Evolutionary conservation across 345 rosid genomes (phyloP), one percentile per base, ranked within the genome.

Genomic region (Eucalyptus cloeziana): DNA sequence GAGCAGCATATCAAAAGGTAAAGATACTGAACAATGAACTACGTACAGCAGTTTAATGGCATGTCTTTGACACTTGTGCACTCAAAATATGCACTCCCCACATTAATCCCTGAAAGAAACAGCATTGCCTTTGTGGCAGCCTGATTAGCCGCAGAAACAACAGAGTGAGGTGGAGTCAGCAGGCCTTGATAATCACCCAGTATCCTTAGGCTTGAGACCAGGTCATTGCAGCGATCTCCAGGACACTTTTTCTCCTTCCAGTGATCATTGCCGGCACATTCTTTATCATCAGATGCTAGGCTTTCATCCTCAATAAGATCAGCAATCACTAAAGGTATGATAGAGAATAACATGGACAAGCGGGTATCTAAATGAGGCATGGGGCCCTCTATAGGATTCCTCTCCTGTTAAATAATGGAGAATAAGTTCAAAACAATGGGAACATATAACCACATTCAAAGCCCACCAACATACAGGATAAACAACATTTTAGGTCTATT

Each of bases 381-480:
- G 76, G 99, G 99, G 64, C 97, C 99, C 92, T 98, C 99, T 90
- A 94, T 94, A 85, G 99, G 96, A 92, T 98, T 97, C 91, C 97
- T 95, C 93, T 97, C 99, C 99, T 98, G 88, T 87, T 88, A 88
- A 31, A 79, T 51, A 89, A 89, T 50, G 62, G 87, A 76, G 80
- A 90, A 89, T 30, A 62, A 62, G 31, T 54, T 51, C 47, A 44
- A 81, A 43, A 71, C 45, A 76, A 40, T 76, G 43, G 83, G 47
- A 76, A 37, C 83, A 37, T 76, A 40, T 40, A 76, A 37, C 14
- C 13, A 76, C 83, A 37, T 76, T 40, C 30, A 40, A 76, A 76
- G 83, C 83, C 37, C 27, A 40, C 30, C 45, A 10, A 37, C 83
- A 40, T 40, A 37, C 30, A 40, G 47, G 83, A 76, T 76, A 76